These are phyloP conservation scores for Pachysandra terminalis DNA, from an alignment of 164 flowering plant genomes.

Conservation along the genomic window DNA sequence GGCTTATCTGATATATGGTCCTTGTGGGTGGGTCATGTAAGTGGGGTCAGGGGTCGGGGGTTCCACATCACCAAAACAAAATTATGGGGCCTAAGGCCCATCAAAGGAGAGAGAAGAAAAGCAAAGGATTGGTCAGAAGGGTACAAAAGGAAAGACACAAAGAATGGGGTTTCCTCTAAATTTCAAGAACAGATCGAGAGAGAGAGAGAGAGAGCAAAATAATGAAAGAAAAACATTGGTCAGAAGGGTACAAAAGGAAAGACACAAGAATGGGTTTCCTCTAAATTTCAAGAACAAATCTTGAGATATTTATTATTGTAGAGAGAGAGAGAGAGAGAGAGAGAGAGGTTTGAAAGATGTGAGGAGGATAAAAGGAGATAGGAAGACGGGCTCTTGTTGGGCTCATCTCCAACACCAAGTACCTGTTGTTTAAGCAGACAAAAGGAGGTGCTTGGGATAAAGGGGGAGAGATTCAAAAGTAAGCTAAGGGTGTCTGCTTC, in stretches of 20 bases:
- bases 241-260: constrained; percentile 12
- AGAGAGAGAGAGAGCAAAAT: constrained; percentile 17
- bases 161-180: constrained; percentile 20
- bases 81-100: neutral
- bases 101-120: neutral
- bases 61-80: no score
- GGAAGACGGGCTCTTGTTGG: constrained; percentile 32
- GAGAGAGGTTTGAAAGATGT: constrained; percentile 8
- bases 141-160: constrained; percentile 17
- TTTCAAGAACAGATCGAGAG: constrained; percentile 11
- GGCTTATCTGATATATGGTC: no score
- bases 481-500: constrained; percentile 15
- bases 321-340: constrained; percentile 12
- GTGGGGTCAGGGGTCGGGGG: no score
- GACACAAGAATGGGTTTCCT: constrained; percentile 21
- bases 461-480: constrained; percentile 8
- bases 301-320: neutral
- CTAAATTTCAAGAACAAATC: constrained; percentile 13
- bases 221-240: constrained; percentile 15
- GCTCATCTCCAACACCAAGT: constrained; percentile 35
- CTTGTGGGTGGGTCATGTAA: no score
- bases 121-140: neutral
- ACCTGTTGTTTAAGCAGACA: constrained; percentile 33
- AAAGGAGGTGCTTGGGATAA: constrained; percentile 24
- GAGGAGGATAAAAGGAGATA: constrained; percentile 20